phyloP scores from a whole-genome alignment of 192 early-diverging fungal species.

The Entomortierella parvispora region DNA sequence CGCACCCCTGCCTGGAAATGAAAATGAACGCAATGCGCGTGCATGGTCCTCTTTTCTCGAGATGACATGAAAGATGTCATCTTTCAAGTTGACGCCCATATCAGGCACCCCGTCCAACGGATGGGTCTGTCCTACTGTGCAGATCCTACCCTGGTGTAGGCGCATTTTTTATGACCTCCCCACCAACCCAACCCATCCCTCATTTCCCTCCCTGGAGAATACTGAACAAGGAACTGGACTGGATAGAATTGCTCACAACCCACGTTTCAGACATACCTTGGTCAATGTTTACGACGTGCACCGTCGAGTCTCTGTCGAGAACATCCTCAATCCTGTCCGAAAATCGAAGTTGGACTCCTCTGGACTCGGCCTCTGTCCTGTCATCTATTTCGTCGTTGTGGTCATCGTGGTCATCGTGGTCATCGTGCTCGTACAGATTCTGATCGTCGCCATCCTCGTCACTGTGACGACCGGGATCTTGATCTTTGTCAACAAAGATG shows the following conservation, averaged over 20 bases:
- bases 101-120: no score
- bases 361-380: slow-evolving; percentile 28
- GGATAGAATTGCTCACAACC: no score
- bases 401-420: not conserved
- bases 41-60: no score
- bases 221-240: slow-evolving; percentile 1
- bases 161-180: no score
- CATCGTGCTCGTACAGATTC: not conserved
- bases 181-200: no score
- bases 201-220: not conserved
- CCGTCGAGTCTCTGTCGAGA: slow-evolving; percentile 59
- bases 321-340: slow-evolving; percentile 61
- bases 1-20: no score
- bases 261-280: slow-evolving; percentile 51
- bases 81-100: no score
- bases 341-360: slow-evolving; percentile 61
- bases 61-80: no score
- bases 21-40: no score
- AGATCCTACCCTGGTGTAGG: no score
- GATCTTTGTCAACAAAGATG: no score
- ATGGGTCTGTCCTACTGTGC: no score
- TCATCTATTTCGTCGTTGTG: slow-evolving; percentile 3
- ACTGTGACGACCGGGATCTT: not conserved
- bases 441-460: not conserved
- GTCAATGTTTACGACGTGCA: slow-evolving; percentile 62